Conservation (phyloP, 805 yeast genomes). For the Hanseniaspora lachancei region DNA sequence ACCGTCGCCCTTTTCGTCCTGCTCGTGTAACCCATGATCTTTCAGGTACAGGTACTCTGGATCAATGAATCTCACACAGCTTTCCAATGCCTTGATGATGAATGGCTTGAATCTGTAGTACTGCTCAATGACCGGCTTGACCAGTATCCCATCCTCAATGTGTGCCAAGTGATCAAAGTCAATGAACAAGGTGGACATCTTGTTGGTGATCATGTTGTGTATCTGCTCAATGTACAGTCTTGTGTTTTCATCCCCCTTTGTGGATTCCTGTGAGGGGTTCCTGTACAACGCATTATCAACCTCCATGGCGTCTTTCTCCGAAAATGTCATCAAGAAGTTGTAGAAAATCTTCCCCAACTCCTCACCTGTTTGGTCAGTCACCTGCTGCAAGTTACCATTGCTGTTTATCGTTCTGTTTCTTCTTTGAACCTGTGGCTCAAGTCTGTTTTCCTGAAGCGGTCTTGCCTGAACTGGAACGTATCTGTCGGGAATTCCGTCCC, state of each 20-base stretch:
- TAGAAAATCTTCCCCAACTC: conserved; percentile 87
- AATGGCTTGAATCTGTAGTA: conserved; percentile 87
- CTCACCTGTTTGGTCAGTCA: conserved; percentile 83
- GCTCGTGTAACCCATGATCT: conserved; percentile 22
- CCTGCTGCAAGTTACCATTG: conserved; percentile 58
- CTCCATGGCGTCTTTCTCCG: conserved; percentile 14
- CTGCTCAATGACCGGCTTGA: conserved; percentile 79
- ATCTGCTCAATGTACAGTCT: conserved; percentile 65
- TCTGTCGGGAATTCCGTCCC: background rate
- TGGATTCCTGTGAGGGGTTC: conserved; percentile 17
- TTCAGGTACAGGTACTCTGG: conserved; percentile 31
- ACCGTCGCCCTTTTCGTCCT: conserved; percentile 18
- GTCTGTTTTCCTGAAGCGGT: conserved; percentile 14
- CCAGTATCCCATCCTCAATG: conserved; percentile 74
- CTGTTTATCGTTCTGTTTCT: conserved; percentile 29
- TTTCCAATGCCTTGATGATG: conserved; percentile 57
- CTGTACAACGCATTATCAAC: conserved; percentile 24
- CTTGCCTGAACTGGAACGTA: conserved; percentile 1
- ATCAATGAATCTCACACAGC: conserved; percentile 58
- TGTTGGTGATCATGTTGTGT: conserved; percentile 64
- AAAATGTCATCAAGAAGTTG: conserved; percentile 58
- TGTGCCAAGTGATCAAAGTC: conserved; percentile 68
- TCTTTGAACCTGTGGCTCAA: conserved; percentile 30
- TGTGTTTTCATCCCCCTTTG: conserved; percentile 26
- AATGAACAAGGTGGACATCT: conserved; percentile 64